Evolutionary conservation across 331 rosid species (phyloP).

Genomic region (Phaseolus coccineus): DNA sequence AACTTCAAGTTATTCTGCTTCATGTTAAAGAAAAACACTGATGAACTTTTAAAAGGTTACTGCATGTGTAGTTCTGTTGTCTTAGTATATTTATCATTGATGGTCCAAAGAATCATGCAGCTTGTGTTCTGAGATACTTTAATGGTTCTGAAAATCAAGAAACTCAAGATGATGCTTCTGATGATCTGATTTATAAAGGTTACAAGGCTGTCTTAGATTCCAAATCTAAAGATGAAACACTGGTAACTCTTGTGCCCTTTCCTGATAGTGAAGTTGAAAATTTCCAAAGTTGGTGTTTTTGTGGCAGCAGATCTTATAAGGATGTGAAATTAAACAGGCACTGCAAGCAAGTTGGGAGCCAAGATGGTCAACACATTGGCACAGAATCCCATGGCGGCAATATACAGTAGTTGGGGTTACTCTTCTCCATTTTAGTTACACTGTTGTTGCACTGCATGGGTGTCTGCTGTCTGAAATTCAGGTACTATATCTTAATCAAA

Average conservation of each 20-base stretch:
- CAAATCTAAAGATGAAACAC: conserved; percentile 69
- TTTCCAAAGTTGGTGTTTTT: not conserved
- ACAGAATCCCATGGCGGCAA: conserved; percentile 72
- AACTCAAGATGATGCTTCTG: conserved; percentile 41
- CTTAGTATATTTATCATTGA: not conserved
- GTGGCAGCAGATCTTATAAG: not conserved
- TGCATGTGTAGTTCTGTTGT: too few relatives aligned
- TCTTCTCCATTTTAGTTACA: conserved; percentile 81
- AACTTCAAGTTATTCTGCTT: not conserved
- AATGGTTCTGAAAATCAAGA: conserved; percentile 48
- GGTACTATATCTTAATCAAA: conserved; percentile 48
- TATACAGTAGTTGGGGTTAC: conserved; percentile 63
- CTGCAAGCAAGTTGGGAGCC: conserved; percentile 86
- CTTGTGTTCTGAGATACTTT: conserved; percentile 72
- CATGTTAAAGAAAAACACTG: not conserved
- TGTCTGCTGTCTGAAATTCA: conserved; percentile 78
- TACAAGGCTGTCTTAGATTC: conserved; percentile 83
- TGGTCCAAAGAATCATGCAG: conserved; percentile 49
- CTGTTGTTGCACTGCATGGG: conserved; percentile 82
- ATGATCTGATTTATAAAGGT: conserved; percentile 64
- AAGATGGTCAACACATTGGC: conserved; percentile 68
- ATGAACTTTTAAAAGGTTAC: too few relatives aligned
- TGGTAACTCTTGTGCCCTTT: conserved; percentile 52
- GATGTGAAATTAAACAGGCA: conserved; percentile 56
- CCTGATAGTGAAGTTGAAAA: not conserved